phyloP scores from a whole-genome alignment of 805 yeast species.

The Maudiozyma pseudohumilis region DNA sequence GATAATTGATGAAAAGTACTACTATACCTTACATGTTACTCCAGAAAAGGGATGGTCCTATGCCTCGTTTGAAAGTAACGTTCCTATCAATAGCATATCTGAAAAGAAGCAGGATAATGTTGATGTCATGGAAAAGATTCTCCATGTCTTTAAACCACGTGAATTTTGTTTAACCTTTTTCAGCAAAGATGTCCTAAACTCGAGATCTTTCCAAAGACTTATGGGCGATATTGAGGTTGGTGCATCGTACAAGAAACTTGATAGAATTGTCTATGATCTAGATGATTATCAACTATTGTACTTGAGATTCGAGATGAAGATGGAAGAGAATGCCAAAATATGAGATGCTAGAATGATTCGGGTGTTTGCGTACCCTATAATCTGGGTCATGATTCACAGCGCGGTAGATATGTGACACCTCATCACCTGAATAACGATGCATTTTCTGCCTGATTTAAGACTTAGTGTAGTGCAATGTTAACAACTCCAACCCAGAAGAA shows the following conservation, averaged over 20 bases:
- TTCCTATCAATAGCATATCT: slow-evolving; percentile 37
- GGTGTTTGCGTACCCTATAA: too few relatives aligned
- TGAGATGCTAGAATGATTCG: too few relatives aligned
- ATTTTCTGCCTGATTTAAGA: too few relatives aligned
- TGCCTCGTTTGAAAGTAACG: slow-evolving; percentile 91
- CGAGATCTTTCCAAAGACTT: slow-evolving; percentile 30
- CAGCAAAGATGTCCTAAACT: slow-evolving; percentile 14
- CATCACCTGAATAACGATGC: too few relatives aligned
- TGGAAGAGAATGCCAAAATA: too few relatives aligned
- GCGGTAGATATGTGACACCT: too few relatives aligned
- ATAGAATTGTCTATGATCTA: slow-evolving; percentile 64
- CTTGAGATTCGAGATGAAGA: slow-evolving; percentile 38
- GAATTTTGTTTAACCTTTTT: slow-evolving; percentile 59
- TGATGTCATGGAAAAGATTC: slow-evolving; percentile 49
- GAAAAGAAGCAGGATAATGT: slow-evolving; percentile 34
- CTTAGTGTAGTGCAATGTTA: too few relatives aligned
- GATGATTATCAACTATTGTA: slow-evolving; percentile 66
- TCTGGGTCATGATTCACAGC: too few relatives aligned
- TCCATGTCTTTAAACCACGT: slow-evolving; percentile 61
- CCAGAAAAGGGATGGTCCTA: slow-evolving; percentile 93
- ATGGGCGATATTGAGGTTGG: slow-evolving; percentile 26
- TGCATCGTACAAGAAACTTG: slow-evolving; percentile 44
- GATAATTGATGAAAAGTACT: slow-evolving; percentile 49
- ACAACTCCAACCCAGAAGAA: too few relatives aligned
- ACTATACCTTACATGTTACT: slow-evolving; percentile 84